These are phyloP conservation scores for Novymonas esmeraldas DNA, from an alignment of 208 protist species.

Conservation along the genomic window DNA sequence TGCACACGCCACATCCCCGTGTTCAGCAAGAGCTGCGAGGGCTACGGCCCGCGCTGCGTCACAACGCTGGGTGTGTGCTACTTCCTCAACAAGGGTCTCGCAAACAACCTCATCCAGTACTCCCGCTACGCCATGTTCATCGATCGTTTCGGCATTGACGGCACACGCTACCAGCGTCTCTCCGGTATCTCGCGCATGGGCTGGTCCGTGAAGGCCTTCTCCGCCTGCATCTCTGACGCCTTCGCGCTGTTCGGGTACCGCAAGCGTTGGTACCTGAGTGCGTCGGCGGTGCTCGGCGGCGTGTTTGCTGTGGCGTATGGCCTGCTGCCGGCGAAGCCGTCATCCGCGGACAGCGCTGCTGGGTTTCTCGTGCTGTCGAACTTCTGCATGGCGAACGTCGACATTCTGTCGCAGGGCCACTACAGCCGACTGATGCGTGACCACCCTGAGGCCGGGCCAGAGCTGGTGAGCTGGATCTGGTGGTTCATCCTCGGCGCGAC, in stretches of 20 bases:
- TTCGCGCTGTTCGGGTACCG: conserved; percentile 63
- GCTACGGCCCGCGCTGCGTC: conserved; percentile 34
- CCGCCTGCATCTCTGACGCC: conserved; percentile 50
- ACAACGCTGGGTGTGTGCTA: conserved; percentile 41
- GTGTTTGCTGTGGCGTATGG: conserved; percentile 44
- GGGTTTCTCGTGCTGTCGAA: conserved; percentile 54
- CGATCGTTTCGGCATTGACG: conserved; percentile 40
- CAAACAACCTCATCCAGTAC: conserved; percentile 38
- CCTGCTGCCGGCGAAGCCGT: conserved; percentile 38
- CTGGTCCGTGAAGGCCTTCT: conserved; percentile 63
- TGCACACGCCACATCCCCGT: conserved; percentile 34
- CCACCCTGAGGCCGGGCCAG: conserved; percentile 34
- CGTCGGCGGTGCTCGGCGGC: conserved; percentile 44
- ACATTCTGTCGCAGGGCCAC: conserved; percentile 75
- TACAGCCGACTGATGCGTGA: conserved; percentile 70
- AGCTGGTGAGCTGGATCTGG: conserved; percentile 75
- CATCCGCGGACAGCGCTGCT: conserved; percentile 34
- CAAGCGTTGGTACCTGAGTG: conserved; percentile 63
- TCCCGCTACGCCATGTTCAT: conserved; percentile 50
- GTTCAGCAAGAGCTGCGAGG: conserved; percentile 37
- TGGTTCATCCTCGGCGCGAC: conserved; percentile 48
- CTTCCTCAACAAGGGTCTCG: conserved; percentile 52
- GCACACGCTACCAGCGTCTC: conserved; percentile 53
- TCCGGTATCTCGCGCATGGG: conserved; percentile 42
- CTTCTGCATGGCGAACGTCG: conserved; percentile 65